Conservation (phyloP, 164 flowering plant species). For the Hamamelis virginiana region DNA sequence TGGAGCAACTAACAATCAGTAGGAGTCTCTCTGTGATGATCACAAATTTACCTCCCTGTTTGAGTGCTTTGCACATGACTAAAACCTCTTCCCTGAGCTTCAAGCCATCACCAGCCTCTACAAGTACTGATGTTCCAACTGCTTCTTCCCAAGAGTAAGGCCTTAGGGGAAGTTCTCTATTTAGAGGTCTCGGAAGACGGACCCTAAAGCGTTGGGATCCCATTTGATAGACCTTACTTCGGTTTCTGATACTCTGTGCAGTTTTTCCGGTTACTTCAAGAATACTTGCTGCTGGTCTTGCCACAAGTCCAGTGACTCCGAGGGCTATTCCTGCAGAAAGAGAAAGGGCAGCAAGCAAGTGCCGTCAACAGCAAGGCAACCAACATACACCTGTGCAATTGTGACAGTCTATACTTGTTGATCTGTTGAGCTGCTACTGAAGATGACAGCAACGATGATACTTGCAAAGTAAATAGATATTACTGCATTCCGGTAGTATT, state of each 20-base stretch:
- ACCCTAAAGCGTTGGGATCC: constrained; percentile 48
- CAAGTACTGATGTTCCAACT: constrained; percentile 66
- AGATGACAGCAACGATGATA: not conserved
- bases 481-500: constrained; percentile 7
- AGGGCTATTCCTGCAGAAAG: constrained; percentile 70
- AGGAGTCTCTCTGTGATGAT: constrained; percentile 60
- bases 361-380: not conserved
- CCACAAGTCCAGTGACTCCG: constrained; percentile 89
- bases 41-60: constrained; percentile 59
- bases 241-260: constrained; percentile 92
- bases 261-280: constrained; percentile 95
- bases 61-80: constrained; percentile 74
- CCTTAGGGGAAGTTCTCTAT: constrained; percentile 56
- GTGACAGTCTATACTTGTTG: not conserved
- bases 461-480: not conserved
- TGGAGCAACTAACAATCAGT: constrained; percentile 59
- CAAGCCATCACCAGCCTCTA: constrained; percentile 44
- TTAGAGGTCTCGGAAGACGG: constrained; percentile 84
- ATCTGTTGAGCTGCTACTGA: not conserved
- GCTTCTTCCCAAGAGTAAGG: constrained; percentile 98
- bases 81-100: constrained; percentile 59
- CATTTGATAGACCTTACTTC: constrained; percentile 58
- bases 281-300: constrained; percentile 92
- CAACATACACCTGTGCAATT: not conserved
- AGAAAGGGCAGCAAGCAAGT: not conserved